phyloP scores from a whole-genome alignment of 495 filamentous ascomycete species.

The Jackrogersella minutella region DNA sequence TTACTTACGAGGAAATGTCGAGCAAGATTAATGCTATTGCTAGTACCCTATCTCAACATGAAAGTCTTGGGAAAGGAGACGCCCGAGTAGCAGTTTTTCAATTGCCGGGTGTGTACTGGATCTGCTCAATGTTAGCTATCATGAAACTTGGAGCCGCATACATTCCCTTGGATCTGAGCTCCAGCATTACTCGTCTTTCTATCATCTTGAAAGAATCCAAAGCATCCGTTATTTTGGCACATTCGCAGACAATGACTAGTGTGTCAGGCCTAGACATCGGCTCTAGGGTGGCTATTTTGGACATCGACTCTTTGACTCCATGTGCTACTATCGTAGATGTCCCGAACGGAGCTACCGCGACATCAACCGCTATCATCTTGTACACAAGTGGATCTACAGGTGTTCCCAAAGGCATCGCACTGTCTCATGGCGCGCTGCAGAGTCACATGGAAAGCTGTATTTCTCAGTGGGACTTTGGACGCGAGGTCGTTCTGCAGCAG shows the following conservation, averaged over 20 bases:
- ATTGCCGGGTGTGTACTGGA: slow-evolving; percentile 52
- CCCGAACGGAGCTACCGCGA: neutral
- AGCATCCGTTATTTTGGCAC: slow-evolving; percentile 47
- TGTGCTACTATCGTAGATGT: neutral
- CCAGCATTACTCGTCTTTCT: slow-evolving; percentile 35
- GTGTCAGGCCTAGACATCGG: slow-evolving; percentile 30
- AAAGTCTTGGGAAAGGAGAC: neutral
- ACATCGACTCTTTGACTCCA: neutral
- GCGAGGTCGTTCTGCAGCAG: slow-evolving; percentile 42
- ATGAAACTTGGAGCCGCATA: slow-evolving; percentile 58
- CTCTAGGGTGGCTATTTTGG: neutral
- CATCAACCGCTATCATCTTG: slow-evolving; percentile 44
- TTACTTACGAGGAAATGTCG: slow-evolving; percentile 5
- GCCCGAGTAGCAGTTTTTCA: slow-evolving; percentile 44
- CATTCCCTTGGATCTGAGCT: slow-evolving; percentile 60
- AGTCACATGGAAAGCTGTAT: too few species aligned
- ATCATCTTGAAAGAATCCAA: slow-evolving; percentile 23
- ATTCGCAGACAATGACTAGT: slow-evolving; percentile 52
- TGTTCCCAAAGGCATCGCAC: slow-evolving; percentile 58
- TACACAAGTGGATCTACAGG: slow-evolving; percentile 61
- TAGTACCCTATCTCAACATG: neutral
- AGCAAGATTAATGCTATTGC: slow-evolving; percentile 26
- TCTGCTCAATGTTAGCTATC: slow-evolving; percentile 63
- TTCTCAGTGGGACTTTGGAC: too few species aligned
- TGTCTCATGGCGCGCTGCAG: too few species aligned